phyloP scores from a whole-genome alignment of 352 stramenopile species.

The Phytophthora ohioensis region DNA sequence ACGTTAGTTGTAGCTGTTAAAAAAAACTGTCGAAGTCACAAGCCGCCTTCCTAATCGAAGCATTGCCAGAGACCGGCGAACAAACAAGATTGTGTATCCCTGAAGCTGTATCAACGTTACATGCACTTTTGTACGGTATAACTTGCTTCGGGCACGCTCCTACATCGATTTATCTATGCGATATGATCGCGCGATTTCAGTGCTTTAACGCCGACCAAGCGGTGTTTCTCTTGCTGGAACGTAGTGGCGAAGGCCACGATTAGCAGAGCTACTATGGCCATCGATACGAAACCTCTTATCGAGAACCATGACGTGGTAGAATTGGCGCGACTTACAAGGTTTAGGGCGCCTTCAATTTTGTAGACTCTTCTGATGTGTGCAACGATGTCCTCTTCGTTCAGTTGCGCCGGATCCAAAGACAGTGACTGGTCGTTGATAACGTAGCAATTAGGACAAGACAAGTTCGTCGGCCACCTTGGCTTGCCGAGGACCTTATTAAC shows the following conservation, averaged over 20 bases:
- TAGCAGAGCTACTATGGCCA: slow-evolving; percentile 32
- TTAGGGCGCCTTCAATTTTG: slow-evolving; percentile 31
- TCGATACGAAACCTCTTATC: slow-evolving; percentile 41
- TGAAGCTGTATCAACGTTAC: too few relatives aligned
- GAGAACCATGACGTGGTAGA: slow-evolving; percentile 28
- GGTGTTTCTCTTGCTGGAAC: slow-evolving; percentile 32
- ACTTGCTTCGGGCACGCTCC: too few relatives aligned
- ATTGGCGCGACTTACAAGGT: slow-evolving; percentile 38
- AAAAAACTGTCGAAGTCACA: too few relatives aligned
- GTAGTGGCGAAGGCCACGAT: slow-evolving; percentile 24
- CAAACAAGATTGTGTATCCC: too few relatives aligned
- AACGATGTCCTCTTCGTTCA: slow-evolving; percentile 58
- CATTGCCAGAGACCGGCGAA: too few relatives aligned
- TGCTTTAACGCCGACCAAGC: slow-evolving; percentile 28
- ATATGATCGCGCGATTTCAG: slow-evolving; percentile 33
- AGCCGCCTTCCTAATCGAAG: too few relatives aligned
- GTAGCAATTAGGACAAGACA: slow-evolving; percentile 62
- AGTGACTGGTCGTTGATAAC: slow-evolving; percentile 41
- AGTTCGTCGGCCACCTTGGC: slow-evolving; percentile 59
- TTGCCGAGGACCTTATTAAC: slow-evolving; percentile 78
- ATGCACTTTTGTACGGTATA: too few relatives aligned
- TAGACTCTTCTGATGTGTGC: slow-evolving; percentile 61
- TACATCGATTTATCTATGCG: slow-evolving; percentile 21
- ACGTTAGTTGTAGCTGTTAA: too few relatives aligned
- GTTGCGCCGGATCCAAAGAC: slow-evolving; percentile 49